Base-by-base conservation (phyloP, 2,329 filamentous ascomycete genomes). In the Trichoderma gracile region DNA sequence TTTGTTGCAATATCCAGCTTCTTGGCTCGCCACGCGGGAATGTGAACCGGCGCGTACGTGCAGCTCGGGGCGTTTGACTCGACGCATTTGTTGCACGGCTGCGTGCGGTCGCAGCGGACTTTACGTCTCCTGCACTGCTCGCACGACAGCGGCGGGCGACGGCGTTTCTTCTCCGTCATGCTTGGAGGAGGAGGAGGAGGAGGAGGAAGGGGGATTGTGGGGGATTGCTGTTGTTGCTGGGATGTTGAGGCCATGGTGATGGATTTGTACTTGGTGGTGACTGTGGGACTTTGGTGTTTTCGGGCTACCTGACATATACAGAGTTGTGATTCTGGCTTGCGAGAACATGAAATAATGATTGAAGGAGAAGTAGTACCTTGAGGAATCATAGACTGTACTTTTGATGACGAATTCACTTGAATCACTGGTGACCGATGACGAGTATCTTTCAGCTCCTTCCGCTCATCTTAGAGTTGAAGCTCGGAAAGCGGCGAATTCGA, bases 21-120 rank as follows among this genome's bases (percentile, higher is more conserved):
- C 60, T 69, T 72, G 15, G 27, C 47, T 58, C 69, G 68, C n/a
- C 70, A 70, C 4, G 71, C 70, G 2, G 76, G 76, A 17, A 73
- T 67, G 45, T 77, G 75, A 43, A 74, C 69, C 40, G 78, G 73
- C 27, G 74, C 76, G 68, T 86, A 89, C 1, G 83, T 78, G 69
- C 87, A 89, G 21, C 78, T 78, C 6, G 80, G 78, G 46, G 81
- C 83, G 67, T 81, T 81, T 23, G 84, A 83, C 67, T 82, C 81
- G n/a, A 82, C 65, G 69, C 87, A 89, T 65, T 86, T 85, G 65
- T 78, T 80, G 69, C 86, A 89, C 1, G 87, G 87, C 7, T 76
- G 73, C 65, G 82, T 81, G 55, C 84, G 82, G 70, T 89, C 83
- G 70, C 86, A 89, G 53, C 81, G 80, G 65, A 89, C 83, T 73